phyloP scores from a whole-genome alignment of 2,329 filamentous ascomycete species.

The Pseudogymnoascus sp. region DNA sequence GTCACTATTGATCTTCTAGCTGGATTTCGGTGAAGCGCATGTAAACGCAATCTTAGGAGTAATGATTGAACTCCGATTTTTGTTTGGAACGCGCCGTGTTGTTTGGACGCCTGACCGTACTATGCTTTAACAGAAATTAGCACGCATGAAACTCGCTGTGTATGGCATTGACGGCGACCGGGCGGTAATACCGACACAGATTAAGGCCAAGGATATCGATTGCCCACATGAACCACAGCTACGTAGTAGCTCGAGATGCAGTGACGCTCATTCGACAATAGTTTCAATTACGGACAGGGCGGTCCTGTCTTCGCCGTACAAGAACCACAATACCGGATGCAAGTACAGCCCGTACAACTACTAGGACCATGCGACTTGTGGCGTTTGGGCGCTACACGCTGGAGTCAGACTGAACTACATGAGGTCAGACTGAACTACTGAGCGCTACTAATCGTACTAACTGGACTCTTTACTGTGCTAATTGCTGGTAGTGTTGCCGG shows the following conservation, averaged over 20 bases:
- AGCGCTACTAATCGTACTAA: background rate
- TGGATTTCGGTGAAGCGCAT: constrained; percentile 6
- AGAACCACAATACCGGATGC: background rate
- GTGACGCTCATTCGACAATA: background rate
- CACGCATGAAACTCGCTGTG: constrained; percentile 1
- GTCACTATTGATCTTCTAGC: background rate
- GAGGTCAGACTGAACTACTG: background rate
- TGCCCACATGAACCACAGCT: background rate
- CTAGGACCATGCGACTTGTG: constrained; percentile 4
- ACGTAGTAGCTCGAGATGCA: background rate
- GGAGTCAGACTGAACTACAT: background rate
- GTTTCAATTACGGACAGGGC: background rate
- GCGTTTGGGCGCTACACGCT: background rate
- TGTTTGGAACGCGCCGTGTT: background rate
- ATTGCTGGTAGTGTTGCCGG: background rate
- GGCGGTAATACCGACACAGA: constrained; percentile 8
- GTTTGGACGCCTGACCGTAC: constrained; percentile 7
- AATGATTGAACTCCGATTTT: constrained; percentile 3
- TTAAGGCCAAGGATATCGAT: constrained; percentile 8
- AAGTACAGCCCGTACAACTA: background rate
- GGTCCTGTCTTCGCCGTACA: background rate
- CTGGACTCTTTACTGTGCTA: background rate
- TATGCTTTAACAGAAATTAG: constrained; percentile 9
- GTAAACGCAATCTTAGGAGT: constrained; percentile 1
- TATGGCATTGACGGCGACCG: constrained; percentile 4